A percentile compares a stretch with the other conserved stretches of the same genome.
Conservation (phyloP, 768 basidiomycete species). For the Boletus coccyginus region DNA sequence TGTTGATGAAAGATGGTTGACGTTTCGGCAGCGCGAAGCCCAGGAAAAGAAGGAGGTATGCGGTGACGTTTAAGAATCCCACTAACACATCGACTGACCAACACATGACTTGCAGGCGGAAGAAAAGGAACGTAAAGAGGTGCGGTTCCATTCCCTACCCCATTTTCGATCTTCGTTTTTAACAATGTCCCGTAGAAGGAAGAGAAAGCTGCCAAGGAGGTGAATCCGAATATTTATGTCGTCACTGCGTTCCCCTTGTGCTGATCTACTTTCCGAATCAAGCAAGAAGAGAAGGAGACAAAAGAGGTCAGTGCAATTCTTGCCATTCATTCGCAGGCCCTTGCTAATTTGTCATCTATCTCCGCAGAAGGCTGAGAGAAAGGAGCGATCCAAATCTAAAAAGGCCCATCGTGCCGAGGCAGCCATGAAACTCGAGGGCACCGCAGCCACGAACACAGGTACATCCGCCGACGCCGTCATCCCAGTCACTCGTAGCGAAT, state of each 20-base stretch:
- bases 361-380: conserved; percentile 51
- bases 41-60: conserved; percentile 72
- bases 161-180: conserved; percentile 1
- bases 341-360: not conserved
- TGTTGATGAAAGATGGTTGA: conserved; percentile 1
- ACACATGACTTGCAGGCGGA: conserved; percentile 41
- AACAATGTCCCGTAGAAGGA: conserved; percentile 37
- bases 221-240: conserved; percentile 24
- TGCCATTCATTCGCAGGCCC: not conserved
- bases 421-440: conserved; percentile 27
- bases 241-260: conserved; percentile 2
- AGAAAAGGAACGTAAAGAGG: conserved; percentile 64
- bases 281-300: conserved; percentile 45
- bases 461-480: conserved; percentile 17
- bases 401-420: conserved; percentile 39
- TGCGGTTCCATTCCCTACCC: conserved; percentile 18
- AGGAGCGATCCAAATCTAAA: conserved; percentile 56
- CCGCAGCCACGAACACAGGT: conserved; percentile 8
- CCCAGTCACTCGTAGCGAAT: conserved; percentile 23
- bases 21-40: conserved; percentile 60
- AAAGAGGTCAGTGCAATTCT: conserved; percentile 38
- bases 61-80: not conserved
- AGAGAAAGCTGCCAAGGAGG: conserved; percentile 57
- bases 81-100: conserved; percentile 1
- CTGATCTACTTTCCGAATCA: conserved; percentile 20